phyloP scores from a whole-genome alignment of 768 basidiomycete genomes.

The Suillus paluster region DNA sequence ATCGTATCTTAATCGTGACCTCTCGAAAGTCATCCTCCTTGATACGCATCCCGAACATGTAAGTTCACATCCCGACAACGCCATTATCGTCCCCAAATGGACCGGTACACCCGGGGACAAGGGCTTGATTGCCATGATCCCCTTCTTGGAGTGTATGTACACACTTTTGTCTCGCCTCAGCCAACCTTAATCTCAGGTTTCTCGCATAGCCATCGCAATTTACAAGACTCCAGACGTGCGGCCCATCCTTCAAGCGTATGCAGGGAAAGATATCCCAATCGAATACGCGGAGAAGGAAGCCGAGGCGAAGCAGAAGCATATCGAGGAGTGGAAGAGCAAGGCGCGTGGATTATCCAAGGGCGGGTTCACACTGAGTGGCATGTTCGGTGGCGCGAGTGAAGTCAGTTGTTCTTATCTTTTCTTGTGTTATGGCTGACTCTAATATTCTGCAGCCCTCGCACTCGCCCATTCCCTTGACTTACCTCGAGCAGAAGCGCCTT shows the following conservation, averaged over 20 bases:
- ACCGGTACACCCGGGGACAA: constrained; percentile 74
- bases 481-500: constrained; percentile 54
- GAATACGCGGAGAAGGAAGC: constrained; percentile 92
- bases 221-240: constrained; percentile 88
- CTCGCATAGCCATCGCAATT: constrained; percentile 80
- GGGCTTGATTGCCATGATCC: constrained; percentile 90
- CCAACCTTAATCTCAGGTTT: not conserved
- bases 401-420: constrained; percentile 22
- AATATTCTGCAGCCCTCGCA: constrained; percentile 19
- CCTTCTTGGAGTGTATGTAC: constrained; percentile 89
- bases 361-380: constrained; percentile 48
- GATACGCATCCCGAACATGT: constrained; percentile 85
- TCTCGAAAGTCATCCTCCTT: constrained; percentile 85
- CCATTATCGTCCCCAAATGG: constrained; percentile 86
- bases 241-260: constrained; percentile 82
- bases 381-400: constrained; percentile 43
- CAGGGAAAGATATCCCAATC: constrained; percentile 84
- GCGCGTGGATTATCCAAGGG: constrained; percentile 42
- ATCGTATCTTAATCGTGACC: constrained; percentile 92
- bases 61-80: constrained; percentile 84
- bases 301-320: constrained; percentile 73
- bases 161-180: not conserved
- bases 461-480: constrained; percentile 48
- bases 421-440: not conserved
- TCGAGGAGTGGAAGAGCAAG: constrained; percentile 79